Evolutionary conservation across 208 protist genomes (phyloP), one percentile per base, ranked within the genome.

Genomic region (Leishmania arabica): DNA sequence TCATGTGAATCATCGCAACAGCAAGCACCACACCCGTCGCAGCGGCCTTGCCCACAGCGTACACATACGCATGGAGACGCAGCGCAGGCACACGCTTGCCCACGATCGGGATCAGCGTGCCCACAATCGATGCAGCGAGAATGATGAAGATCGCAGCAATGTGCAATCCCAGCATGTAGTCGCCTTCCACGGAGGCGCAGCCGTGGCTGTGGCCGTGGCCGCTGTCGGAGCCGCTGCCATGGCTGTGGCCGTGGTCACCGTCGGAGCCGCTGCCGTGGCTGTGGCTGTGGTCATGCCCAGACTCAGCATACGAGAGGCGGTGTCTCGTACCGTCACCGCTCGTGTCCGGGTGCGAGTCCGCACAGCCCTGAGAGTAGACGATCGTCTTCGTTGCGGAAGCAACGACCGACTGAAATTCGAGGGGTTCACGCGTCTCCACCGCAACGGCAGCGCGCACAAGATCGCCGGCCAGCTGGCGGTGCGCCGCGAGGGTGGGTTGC

Each of bases 101-200:
- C 58, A 90, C 24, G 54, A 95, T 79, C 27, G 91, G 91, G 40
- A 95, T 77, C 53, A 88, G 24, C 37, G 86, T 89, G 13, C 91
- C 91, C n/a, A 93, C 9, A 24, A 86, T 58, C 24, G 91, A 95
- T 77, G 88, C 84, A 1, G 56, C 81, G 2, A 95, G 82, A n/a
- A 95, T 76, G 56, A 95, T 83, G 81, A 95, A 93, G 40, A 95
- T 86, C 15, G 90, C 90, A 21, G 75, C 84, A 42, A 95, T 78
- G 82, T 95, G 92, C 73, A 93, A 62, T 21, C 85, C 82, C 56
- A 88, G 73, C 42, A 83, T 87, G 78, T 91, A 95, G 19, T 40
- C 47, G 19, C 88, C 89, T 8, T 86, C 58, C 56, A 86, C 68
- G 1, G 65, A 75, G 27, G 56, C 65, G 79, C 89, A 92, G 51